phyloP scores from a whole-genome alignment of 1,284 basidiomycete genomes.

The Rhodotorula sp. region DNA sequence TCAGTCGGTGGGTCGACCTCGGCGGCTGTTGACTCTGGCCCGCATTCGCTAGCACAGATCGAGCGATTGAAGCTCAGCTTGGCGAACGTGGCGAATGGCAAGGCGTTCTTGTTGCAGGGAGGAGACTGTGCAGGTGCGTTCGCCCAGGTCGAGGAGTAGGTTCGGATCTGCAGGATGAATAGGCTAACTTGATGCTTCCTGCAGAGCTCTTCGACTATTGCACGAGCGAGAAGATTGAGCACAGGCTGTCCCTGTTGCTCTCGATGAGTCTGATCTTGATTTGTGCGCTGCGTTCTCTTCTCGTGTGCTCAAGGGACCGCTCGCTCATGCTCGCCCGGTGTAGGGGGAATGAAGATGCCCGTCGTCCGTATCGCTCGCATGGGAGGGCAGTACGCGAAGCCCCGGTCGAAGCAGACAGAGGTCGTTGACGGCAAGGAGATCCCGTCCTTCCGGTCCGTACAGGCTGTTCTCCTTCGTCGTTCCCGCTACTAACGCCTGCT shows the following conservation, averaged over 20 bases:
- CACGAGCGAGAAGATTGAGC: slow-evolving; percentile 79
- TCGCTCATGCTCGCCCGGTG: background rate
- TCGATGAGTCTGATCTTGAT: slow-evolving; percentile 81
- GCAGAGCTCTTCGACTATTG: slow-evolving; percentile 52
- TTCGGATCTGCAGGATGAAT: background rate
- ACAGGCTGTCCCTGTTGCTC: slow-evolving; percentile 89
- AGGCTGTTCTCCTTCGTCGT: slow-evolving; percentile 5
- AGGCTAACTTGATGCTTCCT: background rate
- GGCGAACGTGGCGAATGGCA: slow-evolving; percentile 72
- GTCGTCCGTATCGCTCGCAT: slow-evolving; percentile 88
- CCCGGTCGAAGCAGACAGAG: slow-evolving; percentile 82
- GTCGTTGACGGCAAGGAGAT: slow-evolving; percentile 48
- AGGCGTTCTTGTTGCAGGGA: slow-evolving; percentile 92
- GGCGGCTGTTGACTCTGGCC: slow-evolving; percentile 1
- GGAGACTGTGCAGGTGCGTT: slow-evolving; percentile 80
- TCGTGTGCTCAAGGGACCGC: background rate
- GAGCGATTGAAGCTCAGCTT: slow-evolving; percentile 80
- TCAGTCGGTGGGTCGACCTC: background rate
- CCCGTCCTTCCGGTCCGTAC: slow-evolving; percentile 70
- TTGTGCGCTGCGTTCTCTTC: slow-evolving; percentile 4
- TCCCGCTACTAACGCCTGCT: background rate
- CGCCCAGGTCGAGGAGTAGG: too few species aligned
- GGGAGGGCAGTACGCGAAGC: slow-evolving; percentile 96
- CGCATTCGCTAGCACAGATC: slow-evolving; percentile 59
- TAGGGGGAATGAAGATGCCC: slow-evolving; percentile 53